Percentiles rank a stretch among this genome's conserved stretches.
These are phyloP conservation scores for Acacia confusa DNA, from an alignment of 306 rosid genomes.

Conservation along the genomic window DNA sequence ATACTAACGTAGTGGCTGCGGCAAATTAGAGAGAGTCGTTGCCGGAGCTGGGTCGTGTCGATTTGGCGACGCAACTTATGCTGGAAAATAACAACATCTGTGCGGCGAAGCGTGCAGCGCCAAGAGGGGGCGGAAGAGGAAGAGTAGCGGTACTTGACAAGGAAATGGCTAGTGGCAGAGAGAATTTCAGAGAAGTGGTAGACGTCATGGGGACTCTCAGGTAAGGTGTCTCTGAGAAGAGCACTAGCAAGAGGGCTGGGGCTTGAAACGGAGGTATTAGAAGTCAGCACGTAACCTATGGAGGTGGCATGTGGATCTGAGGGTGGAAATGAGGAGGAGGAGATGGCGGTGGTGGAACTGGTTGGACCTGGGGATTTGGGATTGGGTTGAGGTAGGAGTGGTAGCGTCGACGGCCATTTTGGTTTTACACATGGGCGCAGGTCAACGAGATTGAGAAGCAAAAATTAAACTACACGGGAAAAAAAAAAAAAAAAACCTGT, in stretches of 20 bases:
- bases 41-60: slow-evolving; percentile 33
- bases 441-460: background rate
- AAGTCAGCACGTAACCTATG: slow-evolving; percentile 44
- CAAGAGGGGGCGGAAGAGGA: slow-evolving; percentile 66
- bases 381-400: slow-evolving; percentile 1
- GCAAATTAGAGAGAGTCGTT: slow-evolving; percentile 62
- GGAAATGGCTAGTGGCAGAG: slow-evolving; percentile 81
- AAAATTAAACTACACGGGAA: background rate
- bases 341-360: background rate
- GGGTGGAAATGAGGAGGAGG: background rate
- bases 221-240: slow-evolving; percentile 46
- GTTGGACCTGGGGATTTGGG: background rate
- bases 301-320: slow-evolving; percentile 44
- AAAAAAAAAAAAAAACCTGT: no score
- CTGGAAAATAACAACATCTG: slow-evolving; percentile 70
- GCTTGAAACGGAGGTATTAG: slow-evolving; percentile 50
- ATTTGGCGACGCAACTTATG: slow-evolving; percentile 65
- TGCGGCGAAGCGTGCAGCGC: slow-evolving; percentile 74
- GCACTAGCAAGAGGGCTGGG: slow-evolving; percentile 38
- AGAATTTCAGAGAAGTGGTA: slow-evolving; percentile 71
- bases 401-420: slow-evolving; percentile 61
- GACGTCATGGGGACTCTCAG: slow-evolving; percentile 70
- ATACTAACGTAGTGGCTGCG: slow-evolving; percentile 81
- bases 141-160: slow-evolving; percentile 37
- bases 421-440: slow-evolving; percentile 47